Evolutionary conservation across 371 early-diverging fungal genomes (phyloP).

Genomic region (Mortierella sp.): DNA sequence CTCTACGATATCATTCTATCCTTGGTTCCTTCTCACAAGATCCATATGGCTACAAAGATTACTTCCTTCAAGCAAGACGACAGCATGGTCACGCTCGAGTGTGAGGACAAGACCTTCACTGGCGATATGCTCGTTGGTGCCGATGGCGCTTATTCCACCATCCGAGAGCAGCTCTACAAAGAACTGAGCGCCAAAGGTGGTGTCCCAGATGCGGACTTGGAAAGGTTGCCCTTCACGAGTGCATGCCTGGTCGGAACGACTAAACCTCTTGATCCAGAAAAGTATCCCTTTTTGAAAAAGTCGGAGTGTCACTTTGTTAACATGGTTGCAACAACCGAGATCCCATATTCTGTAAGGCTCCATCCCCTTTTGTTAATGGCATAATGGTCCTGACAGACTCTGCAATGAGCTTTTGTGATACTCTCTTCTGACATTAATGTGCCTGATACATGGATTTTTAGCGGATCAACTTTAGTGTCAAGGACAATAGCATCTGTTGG

Average conservation of each 20-base stretch:
- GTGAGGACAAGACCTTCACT: constrained; percentile 4
- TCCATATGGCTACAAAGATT: constrained; percentile 6
- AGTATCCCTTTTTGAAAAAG: constrained; percentile 6
- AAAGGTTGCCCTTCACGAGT: constrained; percentile 9
- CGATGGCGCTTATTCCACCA: constrained; percentile 11
- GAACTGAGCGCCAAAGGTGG: neutral
- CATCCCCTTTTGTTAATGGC: neutral
- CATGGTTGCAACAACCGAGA: neutral
- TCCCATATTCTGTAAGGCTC: constrained; percentile 17
- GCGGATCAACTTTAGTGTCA: constrained; percentile 13
- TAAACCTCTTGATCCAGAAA: constrained; percentile 3
- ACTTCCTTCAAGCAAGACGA: constrained; percentile 4
- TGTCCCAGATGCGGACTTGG: constrained; percentile 1
- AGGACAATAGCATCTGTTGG: constrained; percentile 13
- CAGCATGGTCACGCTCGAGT: neutral
- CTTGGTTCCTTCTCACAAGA: neutral
- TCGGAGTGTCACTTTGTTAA: neutral
- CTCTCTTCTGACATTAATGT: neutral
- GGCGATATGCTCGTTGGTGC: constrained; percentile 13
- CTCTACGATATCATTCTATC: constrained; percentile 5
- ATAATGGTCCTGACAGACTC: neutral
- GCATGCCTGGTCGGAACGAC: constrained; percentile 17
- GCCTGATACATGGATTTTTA: neutral
- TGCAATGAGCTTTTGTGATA: neutral
- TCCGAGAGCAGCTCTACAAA: constrained; percentile 5